A percentile compares a stretch with the other conserved stretches of the same genome.
These are phyloP conservation scores for Aphanocladium album DNA, from an alignment of 2,329 filamentous ascomycete genomes.

Conservation along the genomic window DNA sequence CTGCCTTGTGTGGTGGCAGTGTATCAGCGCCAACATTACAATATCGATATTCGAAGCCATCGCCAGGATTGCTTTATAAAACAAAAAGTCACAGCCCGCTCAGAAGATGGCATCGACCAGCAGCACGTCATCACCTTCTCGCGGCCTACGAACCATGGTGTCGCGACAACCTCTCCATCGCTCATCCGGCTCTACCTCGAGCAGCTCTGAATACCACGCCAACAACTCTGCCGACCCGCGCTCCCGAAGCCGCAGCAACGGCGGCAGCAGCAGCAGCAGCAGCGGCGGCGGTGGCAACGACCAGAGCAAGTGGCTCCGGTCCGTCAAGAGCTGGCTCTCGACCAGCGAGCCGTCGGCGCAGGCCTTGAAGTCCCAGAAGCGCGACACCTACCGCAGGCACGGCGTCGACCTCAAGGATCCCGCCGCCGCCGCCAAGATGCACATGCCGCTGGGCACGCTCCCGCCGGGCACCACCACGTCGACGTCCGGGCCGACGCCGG, in stretches of 20 bases:
- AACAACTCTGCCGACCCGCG: too few species aligned
- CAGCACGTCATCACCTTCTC: background rate
- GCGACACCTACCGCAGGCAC: constrained; percentile 37
- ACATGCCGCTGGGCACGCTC: constrained; percentile 40
- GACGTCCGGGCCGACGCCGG: constrained; percentile 40
- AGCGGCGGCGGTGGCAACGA: background rate
- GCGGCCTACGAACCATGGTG: background rate
- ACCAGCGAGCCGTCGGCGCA: constrained; percentile 46
- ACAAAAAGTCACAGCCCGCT: too few species aligned
- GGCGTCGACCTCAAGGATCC: constrained; percentile 41
- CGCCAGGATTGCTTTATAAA: too few species aligned
- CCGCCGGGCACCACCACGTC: constrained; percentile 43
- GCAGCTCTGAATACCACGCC: background rate
- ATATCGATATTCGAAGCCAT: too few species aligned
- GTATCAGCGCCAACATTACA: too few species aligned
- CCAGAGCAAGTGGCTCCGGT: constrained; percentile 34
- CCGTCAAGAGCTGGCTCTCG: constrained; percentile 44
- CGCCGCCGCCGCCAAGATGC: constrained; percentile 39
- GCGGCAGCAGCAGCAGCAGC: background rate
- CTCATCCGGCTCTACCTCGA: background rate
- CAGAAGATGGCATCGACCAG: background rate
- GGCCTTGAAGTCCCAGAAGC: constrained; percentile 43
- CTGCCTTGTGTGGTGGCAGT: background rate
- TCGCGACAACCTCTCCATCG: background rate
- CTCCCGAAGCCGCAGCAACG: background rate